These are phyloP conservation scores for Curvularia sp. DNA, from an alignment of 2,329 filamentous ascomycete species.

Conservation along the genomic window DNA sequence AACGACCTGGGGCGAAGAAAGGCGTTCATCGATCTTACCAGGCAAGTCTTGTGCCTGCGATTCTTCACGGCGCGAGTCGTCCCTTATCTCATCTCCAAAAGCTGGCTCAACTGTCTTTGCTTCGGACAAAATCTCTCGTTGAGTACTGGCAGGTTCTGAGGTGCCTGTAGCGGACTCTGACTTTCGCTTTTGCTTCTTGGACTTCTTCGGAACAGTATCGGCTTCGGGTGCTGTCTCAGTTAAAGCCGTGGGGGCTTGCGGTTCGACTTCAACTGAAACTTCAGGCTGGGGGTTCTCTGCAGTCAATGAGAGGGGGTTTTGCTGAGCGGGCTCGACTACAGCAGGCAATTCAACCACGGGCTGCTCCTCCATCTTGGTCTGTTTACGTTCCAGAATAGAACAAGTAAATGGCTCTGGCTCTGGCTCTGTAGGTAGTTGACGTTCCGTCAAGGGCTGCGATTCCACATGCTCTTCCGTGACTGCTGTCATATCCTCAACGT, in stretches of 20 bases:
- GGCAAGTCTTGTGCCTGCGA: not conserved
- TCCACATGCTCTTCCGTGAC: not conserved
- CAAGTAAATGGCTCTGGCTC: constrained; percentile 9
- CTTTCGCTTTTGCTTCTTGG: constrained; percentile 31
- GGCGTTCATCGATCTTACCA: constrained; percentile 7
- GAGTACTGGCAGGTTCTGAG: constrained; percentile 5
- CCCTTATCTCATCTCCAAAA: not conserved
- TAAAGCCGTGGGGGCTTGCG: not conserved
- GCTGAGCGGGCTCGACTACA: not conserved
- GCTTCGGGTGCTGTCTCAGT: constrained; percentile 11
- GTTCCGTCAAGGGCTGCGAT: not conserved
- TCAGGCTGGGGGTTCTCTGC: not conserved
- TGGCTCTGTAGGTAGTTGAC: not conserved
- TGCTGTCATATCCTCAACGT: not conserved
- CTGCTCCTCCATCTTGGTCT: constrained; percentile 39
- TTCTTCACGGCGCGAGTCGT: not conserved
- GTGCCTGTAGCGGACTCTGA: constrained; percentile 15
- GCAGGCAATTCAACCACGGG: not conserved
- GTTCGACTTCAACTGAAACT: not conserved
- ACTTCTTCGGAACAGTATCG: constrained; percentile 18
- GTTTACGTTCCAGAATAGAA: constrained; percentile 29
- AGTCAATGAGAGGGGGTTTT: not conserved
- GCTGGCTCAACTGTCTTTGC: constrained; percentile 1
- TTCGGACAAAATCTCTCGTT: not conserved
- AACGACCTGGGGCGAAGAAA: not conserved